phyloP scores from a whole-genome alignment of 192 early-diverging fungal species.

The Coemansia sp. region DNA sequence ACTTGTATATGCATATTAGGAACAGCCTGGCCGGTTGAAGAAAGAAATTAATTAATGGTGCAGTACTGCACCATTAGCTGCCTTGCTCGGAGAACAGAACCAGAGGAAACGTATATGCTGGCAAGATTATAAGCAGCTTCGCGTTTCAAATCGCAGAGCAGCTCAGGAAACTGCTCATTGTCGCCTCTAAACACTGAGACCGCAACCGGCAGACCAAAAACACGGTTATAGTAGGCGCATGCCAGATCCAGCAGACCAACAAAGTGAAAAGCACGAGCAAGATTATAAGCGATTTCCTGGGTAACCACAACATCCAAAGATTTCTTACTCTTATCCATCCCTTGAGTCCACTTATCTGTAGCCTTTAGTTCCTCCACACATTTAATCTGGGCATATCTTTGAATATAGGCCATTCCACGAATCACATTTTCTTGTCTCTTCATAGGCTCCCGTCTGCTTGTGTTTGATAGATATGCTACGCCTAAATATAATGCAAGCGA shows the following conservation, averaged over 20 bases:
- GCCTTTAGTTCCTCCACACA: constrained; percentile 23
- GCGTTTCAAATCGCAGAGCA: constrained; percentile 52
- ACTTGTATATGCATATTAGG: no score
- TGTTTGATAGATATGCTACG: constrained; percentile 28
- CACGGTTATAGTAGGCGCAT: constrained; percentile 79
- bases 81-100: constrained; percentile 69
- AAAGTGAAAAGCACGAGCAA: constrained; percentile 89
- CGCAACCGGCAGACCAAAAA: constrained; percentile 61
- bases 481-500: constrained; percentile 36
- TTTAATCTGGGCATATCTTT: constrained; percentile 47
- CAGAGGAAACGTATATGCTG: constrained; percentile 73
- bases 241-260: constrained; percentile 81
- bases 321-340: neutral
- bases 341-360: constrained; percentile 3
- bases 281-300: constrained; percentile 74
- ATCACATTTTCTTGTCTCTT: constrained; percentile 17
- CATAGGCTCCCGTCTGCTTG: neutral
- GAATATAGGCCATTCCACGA: constrained; percentile 32
- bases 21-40: no score
- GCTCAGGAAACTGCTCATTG: neutral
- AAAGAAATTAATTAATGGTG: constrained; percentile 56
- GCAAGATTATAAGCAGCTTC: constrained; percentile 94
- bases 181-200: constrained; percentile 8
- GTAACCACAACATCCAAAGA: constrained; percentile 28
- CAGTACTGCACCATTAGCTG: constrained; percentile 74